Conservation (phyloP, 805 yeast genomes). For the Wickerhamomyces hampshirensis region DNA sequence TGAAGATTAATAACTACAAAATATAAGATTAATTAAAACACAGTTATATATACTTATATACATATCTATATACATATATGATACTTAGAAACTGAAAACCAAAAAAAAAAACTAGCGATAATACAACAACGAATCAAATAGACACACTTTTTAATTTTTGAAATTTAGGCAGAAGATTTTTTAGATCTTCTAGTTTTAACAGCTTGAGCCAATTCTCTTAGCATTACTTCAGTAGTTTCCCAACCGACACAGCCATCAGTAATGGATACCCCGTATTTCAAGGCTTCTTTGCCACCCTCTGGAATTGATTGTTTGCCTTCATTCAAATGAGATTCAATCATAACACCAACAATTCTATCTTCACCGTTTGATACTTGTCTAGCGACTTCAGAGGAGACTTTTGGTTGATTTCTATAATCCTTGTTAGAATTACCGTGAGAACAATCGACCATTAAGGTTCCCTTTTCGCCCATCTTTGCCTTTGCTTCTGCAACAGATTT, state of each 20-base stretch:
- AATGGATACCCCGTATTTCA: conserved; percentile 92
- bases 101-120: too few species aligned
- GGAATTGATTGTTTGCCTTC: conserved; percentile 93
- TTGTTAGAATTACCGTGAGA: conserved; percentile 96
- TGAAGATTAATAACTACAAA: conserved; percentile 1
- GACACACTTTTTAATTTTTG: too few species aligned
- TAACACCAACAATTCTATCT: conserved; percentile 77
- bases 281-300: conserved; percentile 65
- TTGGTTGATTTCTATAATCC: conserved; percentile 93
- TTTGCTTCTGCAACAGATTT: conserved; percentile 73
- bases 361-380: conserved; percentile 82
- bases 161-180: too few species aligned
- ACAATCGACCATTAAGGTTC: conserved; percentile 87
- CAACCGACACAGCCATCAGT: conserved; percentile 96
- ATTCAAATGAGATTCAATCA: conserved; percentile 90
- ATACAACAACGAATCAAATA: too few species aligned
- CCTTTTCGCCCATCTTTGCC: conserved; percentile 45
- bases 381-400: conserved; percentile 78
- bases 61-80: too few species aligned
- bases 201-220: conserved; percentile 73
- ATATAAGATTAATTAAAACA: too few species aligned
- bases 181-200: conserved; percentile 79
- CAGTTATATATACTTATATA: too few species aligned
- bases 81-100: too few species aligned
- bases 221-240: conserved; percentile 82